Evolutionary conservation across 257 asterid species (phyloP).

Genomic region (Asclepias syriaca): DNA sequence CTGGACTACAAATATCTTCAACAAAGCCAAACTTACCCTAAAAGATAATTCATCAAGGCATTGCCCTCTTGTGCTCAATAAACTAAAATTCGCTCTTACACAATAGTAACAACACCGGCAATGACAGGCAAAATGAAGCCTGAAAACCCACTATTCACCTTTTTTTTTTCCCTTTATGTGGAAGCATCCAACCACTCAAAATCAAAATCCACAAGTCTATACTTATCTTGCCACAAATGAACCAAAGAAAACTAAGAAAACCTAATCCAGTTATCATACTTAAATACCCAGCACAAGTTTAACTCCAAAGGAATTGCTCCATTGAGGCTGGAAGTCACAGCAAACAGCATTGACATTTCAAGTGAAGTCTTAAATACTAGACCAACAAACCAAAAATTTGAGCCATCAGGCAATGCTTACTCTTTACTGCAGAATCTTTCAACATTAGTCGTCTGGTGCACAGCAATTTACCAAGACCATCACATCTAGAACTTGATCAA

Average conservation of each 20-base stretch:
- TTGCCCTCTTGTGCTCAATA: not conserved
- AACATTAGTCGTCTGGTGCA: not conserved
- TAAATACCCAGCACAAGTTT: not conserved
- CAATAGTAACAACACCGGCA: not conserved
- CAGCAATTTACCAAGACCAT: not conserved
- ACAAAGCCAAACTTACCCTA: not conserved
- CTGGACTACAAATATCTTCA: not conserved
- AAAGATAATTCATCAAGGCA: not conserved
- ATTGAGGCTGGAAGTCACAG: not conserved
- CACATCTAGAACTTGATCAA: not conserved
- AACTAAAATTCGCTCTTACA: not conserved
- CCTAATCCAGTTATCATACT: not conserved
- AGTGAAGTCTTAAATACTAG: not conserved
- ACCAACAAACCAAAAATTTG: not conserved
- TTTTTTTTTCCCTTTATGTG: not conserved
- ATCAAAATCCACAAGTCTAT: not conserved
- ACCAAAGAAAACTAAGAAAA: not conserved
- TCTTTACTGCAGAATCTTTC: not conserved
- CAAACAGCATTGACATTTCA: not conserved
- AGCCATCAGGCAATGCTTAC: not conserved
- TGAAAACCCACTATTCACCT: not conserved
- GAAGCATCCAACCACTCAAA: constrained; percentile 1
- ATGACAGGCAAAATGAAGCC: not conserved
- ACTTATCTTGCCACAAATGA: not conserved
- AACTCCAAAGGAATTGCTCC: not conserved